These are phyloP conservation scores for Hymenoscyphus repandus DNA, from an alignment of 2,329 filamentous ascomycete species.

Conservation along the genomic window DNA sequence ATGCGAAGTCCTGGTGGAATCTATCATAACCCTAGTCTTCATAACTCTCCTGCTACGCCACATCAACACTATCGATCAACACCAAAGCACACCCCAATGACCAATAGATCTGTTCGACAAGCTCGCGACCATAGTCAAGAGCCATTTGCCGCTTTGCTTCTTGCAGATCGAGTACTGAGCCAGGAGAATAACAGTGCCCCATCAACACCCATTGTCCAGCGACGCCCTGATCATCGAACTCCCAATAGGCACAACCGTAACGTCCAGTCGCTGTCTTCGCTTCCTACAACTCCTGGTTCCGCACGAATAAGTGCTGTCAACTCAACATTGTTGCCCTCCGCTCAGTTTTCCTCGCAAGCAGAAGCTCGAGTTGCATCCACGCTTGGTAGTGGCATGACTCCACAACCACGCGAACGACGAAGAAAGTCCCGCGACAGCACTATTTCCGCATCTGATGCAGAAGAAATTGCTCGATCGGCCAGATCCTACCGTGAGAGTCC, in stretches of 20 bases:
- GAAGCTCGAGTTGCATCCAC: slow-evolving; percentile 45
- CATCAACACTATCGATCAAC: slow-evolving; percentile 41
- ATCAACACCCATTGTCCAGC: slow-evolving; percentile 51
- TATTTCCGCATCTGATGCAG: slow-evolving; percentile 62
- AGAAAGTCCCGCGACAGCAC: slow-evolving; percentile 79
- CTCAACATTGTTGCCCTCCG: slow-evolving; percentile 53
- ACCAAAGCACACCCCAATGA: slow-evolving; percentile 46
- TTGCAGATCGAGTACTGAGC: slow-evolving; percentile 69
- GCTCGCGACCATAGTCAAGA: slow-evolving; percentile 49
- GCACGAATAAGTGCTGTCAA: slow-evolving; percentile 40
- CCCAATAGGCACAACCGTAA: slow-evolving; percentile 65
- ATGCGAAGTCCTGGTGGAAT: slow-evolving; percentile 71
- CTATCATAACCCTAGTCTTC: slow-evolving; percentile 58
- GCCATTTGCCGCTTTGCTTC: slow-evolving; percentile 71
- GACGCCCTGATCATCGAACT: slow-evolving; percentile 36
- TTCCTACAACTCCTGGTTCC: slow-evolving; percentile 69
- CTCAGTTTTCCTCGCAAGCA: slow-evolving; percentile 55
- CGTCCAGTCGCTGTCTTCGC: slow-evolving; percentile 76
- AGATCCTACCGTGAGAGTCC: slow-evolving; percentile 43
- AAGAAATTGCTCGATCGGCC: slow-evolving; percentile 50
- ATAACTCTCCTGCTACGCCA: slow-evolving; percentile 38
- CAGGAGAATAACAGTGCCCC: slow-evolving; percentile 72
- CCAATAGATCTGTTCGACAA: slow-evolving; percentile 29
- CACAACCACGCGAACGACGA: slow-evolving; percentile 51
- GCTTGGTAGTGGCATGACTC: slow-evolving; percentile 14